Conservation (phyloP, 345 rosid species). For the Euclidium syriacum region DNA sequence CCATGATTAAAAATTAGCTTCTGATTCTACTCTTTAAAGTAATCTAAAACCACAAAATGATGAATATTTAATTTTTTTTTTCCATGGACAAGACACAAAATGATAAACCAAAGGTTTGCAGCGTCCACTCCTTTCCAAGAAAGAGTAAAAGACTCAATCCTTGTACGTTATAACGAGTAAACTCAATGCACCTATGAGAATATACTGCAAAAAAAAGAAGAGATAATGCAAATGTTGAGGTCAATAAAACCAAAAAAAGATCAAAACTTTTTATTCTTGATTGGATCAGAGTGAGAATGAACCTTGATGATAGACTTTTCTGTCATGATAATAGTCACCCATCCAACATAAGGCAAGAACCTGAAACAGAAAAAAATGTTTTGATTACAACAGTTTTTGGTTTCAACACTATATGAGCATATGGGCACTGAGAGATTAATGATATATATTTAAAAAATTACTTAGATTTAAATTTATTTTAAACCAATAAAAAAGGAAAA, state of each 20-base stretch:
- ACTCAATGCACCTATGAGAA: slow-evolving; percentile 80
- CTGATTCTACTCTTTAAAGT: slow-evolving; percentile 20
- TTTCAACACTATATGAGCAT: neutral
- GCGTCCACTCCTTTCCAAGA: slow-evolving; percentile 6
- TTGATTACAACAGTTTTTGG: neutral
- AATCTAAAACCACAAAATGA: slow-evolving; percentile 22
- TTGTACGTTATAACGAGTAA: slow-evolving; percentile 84
- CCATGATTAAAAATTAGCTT: slow-evolving; percentile 19
- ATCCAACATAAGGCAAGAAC: slow-evolving; percentile 85
- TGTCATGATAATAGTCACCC: slow-evolving; percentile 97
- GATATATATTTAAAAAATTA: too few species aligned
- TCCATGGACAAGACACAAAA: neutral
- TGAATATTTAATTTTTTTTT: neutral
- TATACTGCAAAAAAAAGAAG: slow-evolving; percentile 53
- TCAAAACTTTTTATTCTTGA: neutral
- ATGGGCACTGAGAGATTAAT: neutral
- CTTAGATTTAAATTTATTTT: too few species aligned
- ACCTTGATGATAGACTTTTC: slow-evolving; percentile 93
- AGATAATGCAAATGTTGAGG: neutral
- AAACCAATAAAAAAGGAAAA: too few species aligned
- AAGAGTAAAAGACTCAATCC: slow-evolving; percentile 51
- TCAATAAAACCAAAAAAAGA: neutral
- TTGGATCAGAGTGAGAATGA: neutral
- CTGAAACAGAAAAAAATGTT: slow-evolving; percentile 33
- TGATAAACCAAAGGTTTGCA: neutral